phyloP scores from a whole-genome alignment of 371 early-diverging fungal species.

The Choanephora cucurbitarum region DNA sequence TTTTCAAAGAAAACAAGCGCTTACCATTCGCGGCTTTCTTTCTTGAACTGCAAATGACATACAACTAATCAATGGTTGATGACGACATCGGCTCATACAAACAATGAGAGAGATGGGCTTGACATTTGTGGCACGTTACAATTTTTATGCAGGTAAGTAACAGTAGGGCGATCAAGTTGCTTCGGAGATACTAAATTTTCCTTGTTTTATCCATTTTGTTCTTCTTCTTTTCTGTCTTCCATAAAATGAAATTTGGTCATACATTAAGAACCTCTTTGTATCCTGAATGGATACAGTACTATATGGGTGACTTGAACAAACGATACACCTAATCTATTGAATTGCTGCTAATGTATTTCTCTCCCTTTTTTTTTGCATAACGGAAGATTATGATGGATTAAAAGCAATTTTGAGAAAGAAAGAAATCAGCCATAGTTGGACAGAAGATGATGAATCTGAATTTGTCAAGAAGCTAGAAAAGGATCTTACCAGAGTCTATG shows the following conservation, averaged over 20 bases:
- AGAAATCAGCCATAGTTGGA: slow-evolving; percentile 44
- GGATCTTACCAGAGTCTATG: slow-evolving; percentile 90
- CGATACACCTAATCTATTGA: slow-evolving; percentile 1
- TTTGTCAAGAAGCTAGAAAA: slow-evolving; percentile 87
- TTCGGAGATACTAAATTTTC: slow-evolving; percentile 1
- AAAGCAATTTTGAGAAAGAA: slow-evolving; percentile 76
- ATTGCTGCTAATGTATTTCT: neutral
- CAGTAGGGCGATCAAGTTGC: neutral
- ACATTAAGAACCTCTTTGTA: slow-evolving; percentile 75
- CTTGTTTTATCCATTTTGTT: slow-evolving; percentile 1
- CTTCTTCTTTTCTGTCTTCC: slow-evolving; percentile 3
- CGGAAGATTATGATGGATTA: slow-evolving; percentile 73
- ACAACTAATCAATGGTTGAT: too few species aligned
- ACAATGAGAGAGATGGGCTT: too few species aligned
- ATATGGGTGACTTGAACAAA: slow-evolving; percentile 33
- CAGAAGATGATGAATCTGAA: slow-evolving; percentile 76
- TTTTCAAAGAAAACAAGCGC: too few species aligned
- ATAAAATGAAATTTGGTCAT: slow-evolving; percentile 88
- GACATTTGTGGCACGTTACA: too few species aligned
- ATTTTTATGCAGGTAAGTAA: too few species aligned
- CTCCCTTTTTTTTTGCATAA: too few species aligned
- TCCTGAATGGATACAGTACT: slow-evolving; percentile 76
- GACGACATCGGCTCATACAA: too few species aligned
- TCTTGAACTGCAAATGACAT: too few species aligned
- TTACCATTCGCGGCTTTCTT: too few species aligned